Base-by-base conservation (phyloP, 2,329 filamentous ascomycete species). In the Septoria petroselini region DNA sequence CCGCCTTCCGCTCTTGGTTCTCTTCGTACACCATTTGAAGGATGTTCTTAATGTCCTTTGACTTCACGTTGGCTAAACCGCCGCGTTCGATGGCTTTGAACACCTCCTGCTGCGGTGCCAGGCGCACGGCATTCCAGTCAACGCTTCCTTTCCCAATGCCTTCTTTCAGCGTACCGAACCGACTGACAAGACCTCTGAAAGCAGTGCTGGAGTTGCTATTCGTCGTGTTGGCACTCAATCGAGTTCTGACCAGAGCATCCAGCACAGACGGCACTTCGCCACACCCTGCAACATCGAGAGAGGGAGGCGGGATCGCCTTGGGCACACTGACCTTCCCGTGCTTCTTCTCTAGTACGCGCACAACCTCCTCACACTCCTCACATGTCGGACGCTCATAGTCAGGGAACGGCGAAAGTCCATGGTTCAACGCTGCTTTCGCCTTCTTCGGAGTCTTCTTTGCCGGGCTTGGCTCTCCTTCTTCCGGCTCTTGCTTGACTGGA, bases 1-100 rank as follows among this genome's bases (percentile, higher is more conserved):
- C 75, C 15, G 77, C 68, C 15, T 73, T 75, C 8, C 80, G 76
- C n/a, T 71, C 69, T 58, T 79, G 73, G 30, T 88, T 88, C 58
- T 88, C 82, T 37, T 81, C 72, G 62, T 85, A 82, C 0, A 90
- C 84, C 68, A 83, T 81, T 43, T 88, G 79, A 7, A 94, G 73
- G 29, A 88, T 88, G 12, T 71, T 69, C 65, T 91, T 89, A 62
- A 94, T 88, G 57, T 84, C 76, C 44, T 78, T 83, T 52, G 81
- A 83, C 68, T 91, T 93, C 12, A 76, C 74, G n/a, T 79, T 77
- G 2, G 82, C 84, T 2, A 91, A 72, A 0, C 89, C 89, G 7
- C 86, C 87, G 6, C 72, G 70, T 58, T 81, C 82, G 62, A 93
- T 89, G 0, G 85, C 80, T 42, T 84, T 71, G 38, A 79, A 80